Evolutionary conservation across 2,329 filamentous ascomycete species (phyloP), one percentile per base, ranked within the genome.

Genomic region (Hawksworthiomyces lignivorus): DNA sequence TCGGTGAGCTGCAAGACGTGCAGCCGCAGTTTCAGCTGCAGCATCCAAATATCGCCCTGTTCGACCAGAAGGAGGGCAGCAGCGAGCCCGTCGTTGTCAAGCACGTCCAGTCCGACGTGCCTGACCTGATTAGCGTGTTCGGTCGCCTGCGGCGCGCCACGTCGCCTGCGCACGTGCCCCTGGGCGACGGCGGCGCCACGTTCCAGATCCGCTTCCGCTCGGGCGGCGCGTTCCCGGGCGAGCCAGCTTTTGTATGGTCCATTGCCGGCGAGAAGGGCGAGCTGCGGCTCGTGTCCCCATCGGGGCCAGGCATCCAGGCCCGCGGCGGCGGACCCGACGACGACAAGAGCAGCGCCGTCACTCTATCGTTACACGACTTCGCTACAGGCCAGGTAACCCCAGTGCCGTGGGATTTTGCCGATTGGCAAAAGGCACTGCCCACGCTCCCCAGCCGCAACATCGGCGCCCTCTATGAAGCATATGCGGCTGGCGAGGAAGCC

Each of bases 401-500:
- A 3, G 54, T 75, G 0, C 50, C 61, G 1, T 68, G 67, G 59
- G 55, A 61, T 7, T 76, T 67, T 61, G 56, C 61, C 12, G 64
- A 65, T 3, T 71, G 66, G 57, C 69, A 70, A 51, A 28, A 5
- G 12, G 14, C 14, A 15, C 21, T 24, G 10, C 27, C 33, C 15
- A 65, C 70, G 0, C 27, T 64, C 1, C 50, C 59, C 4, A 65
- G 63, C 1, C 62, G 70, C 39, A 72, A 68, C 48, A 69, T 81
- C 21, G 77, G 66, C 0, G 64, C 63, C 17, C 50, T 78, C 1
- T 82, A 80, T 56, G 77, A 82, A 50, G 64, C 62, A 1, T 77
- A 68, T 58, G 70, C 71, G 7, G 48, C 54, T 1, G 55, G 50
- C 29, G 48, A 54, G 0, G 32, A 39, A 36, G 52, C 48, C 29